phyloP scores from a whole-genome alignment of 352 stramenopile genomes.

The Globisporangium sylvaticum region DNA sequence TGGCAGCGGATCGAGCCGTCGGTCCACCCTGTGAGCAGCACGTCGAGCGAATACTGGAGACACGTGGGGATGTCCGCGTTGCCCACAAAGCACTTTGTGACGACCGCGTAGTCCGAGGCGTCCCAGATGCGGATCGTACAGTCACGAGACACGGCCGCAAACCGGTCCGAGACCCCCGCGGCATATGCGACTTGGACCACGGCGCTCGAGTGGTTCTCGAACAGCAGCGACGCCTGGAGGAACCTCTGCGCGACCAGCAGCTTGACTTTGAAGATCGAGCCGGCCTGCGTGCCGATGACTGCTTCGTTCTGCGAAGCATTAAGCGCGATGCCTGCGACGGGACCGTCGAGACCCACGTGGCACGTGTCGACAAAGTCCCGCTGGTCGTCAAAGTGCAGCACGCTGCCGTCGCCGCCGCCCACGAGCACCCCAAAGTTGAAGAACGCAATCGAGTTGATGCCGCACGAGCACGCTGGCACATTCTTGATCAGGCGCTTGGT shows the following conservation, averaged over 20 bases:
- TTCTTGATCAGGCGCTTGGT: slow-evolving; percentile 61
- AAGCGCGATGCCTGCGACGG: slow-evolving; percentile 51
- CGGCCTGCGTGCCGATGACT: slow-evolving; percentile 72
- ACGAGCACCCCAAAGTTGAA: slow-evolving; percentile 48
- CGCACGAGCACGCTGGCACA: slow-evolving; percentile 76
- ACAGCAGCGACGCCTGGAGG: slow-evolving; percentile 39
- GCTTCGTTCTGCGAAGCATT: slow-evolving; percentile 57
- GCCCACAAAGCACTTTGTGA: slow-evolving; percentile 45
- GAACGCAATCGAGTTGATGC: slow-evolving; percentile 62
- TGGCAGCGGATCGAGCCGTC: slow-evolving; percentile 89
- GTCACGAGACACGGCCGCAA: slow-evolving; percentile 87
- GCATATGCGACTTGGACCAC: slow-evolving; percentile 84
- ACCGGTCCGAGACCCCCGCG: slow-evolving; percentile 74
- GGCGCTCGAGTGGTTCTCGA: slow-evolving; percentile 78
- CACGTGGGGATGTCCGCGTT: slow-evolving; percentile 66
- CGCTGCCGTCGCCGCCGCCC: slow-evolving; percentile 83
- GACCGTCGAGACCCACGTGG: slow-evolving; percentile 62
- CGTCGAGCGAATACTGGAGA: slow-evolving; percentile 83
- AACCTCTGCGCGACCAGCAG: slow-evolving; percentile 20
- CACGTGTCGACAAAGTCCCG: slow-evolving; percentile 68
- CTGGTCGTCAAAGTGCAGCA: slow-evolving; percentile 66
- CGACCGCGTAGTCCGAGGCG: slow-evolving; percentile 80
- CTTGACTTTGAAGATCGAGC: slow-evolving; percentile 71
- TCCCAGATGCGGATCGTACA: slow-evolving; percentile 90
- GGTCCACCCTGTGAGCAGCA: slow-evolving; percentile 88